Conservation (phyloP, 176 grass and related monocot genomes). For the Saccharum officinarum region DNA sequence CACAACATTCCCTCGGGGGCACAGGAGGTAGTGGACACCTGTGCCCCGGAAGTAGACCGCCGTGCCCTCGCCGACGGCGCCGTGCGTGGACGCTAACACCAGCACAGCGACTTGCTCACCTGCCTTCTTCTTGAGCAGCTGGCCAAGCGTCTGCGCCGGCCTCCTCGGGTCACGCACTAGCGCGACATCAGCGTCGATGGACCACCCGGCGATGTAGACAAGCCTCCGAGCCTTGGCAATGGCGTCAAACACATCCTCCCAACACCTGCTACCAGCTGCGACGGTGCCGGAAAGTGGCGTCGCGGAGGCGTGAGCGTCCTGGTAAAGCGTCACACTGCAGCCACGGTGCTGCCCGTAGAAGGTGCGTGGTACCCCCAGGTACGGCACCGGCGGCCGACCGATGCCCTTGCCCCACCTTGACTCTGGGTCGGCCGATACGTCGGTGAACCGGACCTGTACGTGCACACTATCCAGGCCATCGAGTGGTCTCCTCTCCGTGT, state of each 20-base stretch:
- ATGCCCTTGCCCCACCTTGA: neutral
- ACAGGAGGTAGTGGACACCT: constrained; percentile 44
- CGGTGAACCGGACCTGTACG: neutral
- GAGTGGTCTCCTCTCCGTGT: no score
- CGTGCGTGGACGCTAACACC: constrained; percentile 55
- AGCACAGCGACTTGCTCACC: constrained; percentile 50
- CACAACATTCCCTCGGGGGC: neutral
- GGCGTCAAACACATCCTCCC: constrained; percentile 57
- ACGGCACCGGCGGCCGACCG: neutral
- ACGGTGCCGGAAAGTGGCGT: neutral
- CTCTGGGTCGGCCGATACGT: neutral
- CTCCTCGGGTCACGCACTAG: constrained; percentile 40
- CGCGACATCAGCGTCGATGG: constrained; percentile 10
- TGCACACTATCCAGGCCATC: neutral
- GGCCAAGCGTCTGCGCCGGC: constrained; percentile 29
- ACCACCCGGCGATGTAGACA: constrained; percentile 40
- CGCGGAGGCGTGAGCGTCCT: neutral
- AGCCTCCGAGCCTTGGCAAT: constrained; percentile 48
- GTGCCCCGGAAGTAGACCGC: constrained; percentile 35
- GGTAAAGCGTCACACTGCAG: neutral
- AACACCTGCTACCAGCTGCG: neutral
- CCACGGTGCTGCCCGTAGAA: constrained; percentile 20
- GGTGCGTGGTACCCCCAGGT: neutral
- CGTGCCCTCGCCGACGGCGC: constrained; percentile 47
- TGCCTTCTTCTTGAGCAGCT: constrained; percentile 63